A percentile compares a stretch with the other conserved stretches of the same genome.
Conservation (phyloP, 345 rosid species). For the Gossypium anomalum region DNA sequence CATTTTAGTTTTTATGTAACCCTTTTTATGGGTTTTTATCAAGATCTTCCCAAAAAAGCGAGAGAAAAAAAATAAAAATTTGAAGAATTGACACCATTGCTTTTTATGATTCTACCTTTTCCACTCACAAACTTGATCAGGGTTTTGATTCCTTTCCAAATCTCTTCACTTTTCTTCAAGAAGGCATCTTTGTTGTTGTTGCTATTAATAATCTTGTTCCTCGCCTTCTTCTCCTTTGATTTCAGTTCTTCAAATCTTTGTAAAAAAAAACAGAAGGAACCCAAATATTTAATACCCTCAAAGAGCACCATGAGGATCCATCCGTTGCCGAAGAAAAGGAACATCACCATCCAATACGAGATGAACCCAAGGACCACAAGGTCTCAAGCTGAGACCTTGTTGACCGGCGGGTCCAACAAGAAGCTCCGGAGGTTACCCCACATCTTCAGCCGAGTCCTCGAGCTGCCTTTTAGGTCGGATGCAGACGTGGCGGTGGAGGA, state of each 20-base stretch:
- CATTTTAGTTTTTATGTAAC: background rate
- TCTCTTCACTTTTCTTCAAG: conserved; percentile 14
- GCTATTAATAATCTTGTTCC: conserved; percentile 23
- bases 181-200: conserved; percentile 25
- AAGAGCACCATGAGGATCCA: conserved; percentile 67
- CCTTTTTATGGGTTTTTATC: background rate
- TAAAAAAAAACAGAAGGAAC: conserved; percentile 8
- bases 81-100: conserved; percentile 23
- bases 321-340: conserved; percentile 62
- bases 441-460: conserved; percentile 80
- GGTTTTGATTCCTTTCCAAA: conserved; percentile 39
- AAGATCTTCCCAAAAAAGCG: background rate
- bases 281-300: background rate
- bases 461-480: conserved; percentile 85
- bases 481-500: conserved; percentile 88
- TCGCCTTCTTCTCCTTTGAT: conserved; percentile 11
- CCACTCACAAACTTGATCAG: conserved; percentile 21
- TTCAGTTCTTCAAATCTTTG: conserved; percentile 10
- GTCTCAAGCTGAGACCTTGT: conserved; percentile 23
- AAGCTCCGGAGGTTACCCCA: conserved; percentile 88
- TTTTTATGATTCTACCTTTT: conserved; percentile 30
- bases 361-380: conserved; percentile 21
- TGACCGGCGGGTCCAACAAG: conserved; percentile 46
- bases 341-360: conserved; percentile 50
- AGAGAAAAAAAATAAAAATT: background rate